A percentile compares a stretch with the other conserved stretches of the same genome.
phyloP scores from a whole-genome alignment of 345 rosid species.

The Hypericum perforatum region DNA sequence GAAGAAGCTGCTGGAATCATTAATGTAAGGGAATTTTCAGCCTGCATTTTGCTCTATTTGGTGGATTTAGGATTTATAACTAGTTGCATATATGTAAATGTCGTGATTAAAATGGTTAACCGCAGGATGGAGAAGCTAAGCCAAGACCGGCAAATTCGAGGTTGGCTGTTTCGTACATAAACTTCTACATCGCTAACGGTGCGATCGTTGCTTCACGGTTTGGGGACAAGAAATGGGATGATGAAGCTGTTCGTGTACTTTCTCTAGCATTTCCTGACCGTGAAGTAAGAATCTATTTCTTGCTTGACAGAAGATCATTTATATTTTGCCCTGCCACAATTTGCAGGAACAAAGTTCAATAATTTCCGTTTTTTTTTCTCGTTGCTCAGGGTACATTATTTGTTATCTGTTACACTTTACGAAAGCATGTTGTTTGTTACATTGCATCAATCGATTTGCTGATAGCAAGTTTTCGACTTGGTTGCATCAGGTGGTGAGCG shows the following conservation, averaged over 20 bases:
- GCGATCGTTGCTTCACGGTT: conserved; percentile 66
- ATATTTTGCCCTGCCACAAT: too few relatives aligned
- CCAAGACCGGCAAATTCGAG: conserved; percentile 60
- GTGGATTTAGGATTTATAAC: not conserved
- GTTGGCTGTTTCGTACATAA: conserved; percentile 79
- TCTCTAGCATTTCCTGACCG: conserved; percentile 55
- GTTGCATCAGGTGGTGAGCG: conserved; percentile 46
- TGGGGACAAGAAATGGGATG: conserved; percentile 70
- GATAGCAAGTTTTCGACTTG: not conserved
- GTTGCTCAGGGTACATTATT: too few relatives aligned
- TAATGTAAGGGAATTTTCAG: conserved; percentile 34
- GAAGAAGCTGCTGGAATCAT: conserved; percentile 69
- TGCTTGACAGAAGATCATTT: not conserved
- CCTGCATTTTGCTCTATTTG: not conserved
- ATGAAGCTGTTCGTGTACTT: conserved; percentile 69
- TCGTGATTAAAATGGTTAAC: not conserved
- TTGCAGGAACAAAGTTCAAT: too few relatives aligned
- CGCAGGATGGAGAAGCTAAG: conserved; percentile 52
- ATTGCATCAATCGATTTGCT: too few relatives aligned
- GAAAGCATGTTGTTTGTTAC: too few relatives aligned
- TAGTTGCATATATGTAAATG: not conserved
- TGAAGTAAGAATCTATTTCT: conserved; percentile 30
- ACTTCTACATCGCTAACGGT: conserved; percentile 73
- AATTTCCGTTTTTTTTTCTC: too few relatives aligned
- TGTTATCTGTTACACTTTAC: too few relatives aligned